Conservation (phyloP, 345 rosid genomes). For the Rhizophora mangle region DNA sequence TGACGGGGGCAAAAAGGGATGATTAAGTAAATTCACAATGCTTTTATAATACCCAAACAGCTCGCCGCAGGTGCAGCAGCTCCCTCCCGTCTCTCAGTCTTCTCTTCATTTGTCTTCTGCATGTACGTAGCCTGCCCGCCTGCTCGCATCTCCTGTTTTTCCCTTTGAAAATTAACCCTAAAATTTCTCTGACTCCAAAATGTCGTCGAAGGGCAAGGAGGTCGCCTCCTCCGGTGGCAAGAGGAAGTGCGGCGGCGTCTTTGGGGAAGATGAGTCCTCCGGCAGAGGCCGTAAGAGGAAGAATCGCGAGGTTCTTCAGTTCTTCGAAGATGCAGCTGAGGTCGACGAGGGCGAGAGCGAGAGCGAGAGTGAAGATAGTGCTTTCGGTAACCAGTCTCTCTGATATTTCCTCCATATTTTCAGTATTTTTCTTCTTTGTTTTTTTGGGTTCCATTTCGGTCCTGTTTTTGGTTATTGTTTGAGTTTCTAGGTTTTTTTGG, state of each 20-base stretch:
- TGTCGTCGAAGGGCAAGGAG: conserved; percentile 26
- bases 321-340: conserved; percentile 30
- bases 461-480: conserved; percentile 1
- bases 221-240: conserved; percentile 15
- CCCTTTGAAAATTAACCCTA: neutral
- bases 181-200: neutral
- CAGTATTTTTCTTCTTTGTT: neutral
- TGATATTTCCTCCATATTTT: neutral
- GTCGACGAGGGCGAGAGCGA: conserved; percentile 17
- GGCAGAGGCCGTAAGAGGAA: conserved; percentile 14
- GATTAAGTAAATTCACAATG: neutral
- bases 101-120: neutral
- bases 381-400: conserved; percentile 3
- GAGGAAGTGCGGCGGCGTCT: conserved; percentile 15
- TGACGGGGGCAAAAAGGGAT: too few relatives aligned
- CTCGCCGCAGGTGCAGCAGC: neutral
- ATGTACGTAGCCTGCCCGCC: neutral
- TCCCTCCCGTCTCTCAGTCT: neutral
- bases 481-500: conserved; percentile 5
- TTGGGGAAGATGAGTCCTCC: conserved; percentile 12
- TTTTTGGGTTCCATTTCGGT: neutral
- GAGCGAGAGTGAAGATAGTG: conserved; percentile 5
- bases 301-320: conserved; percentile 31
- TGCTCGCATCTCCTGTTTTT: too few relatives aligned
- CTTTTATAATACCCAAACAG: neutral